These are phyloP conservation scores for Russula vinacea DNA, from an alignment of 768 basidiomycete species.

Conservation along the genomic window DNA sequence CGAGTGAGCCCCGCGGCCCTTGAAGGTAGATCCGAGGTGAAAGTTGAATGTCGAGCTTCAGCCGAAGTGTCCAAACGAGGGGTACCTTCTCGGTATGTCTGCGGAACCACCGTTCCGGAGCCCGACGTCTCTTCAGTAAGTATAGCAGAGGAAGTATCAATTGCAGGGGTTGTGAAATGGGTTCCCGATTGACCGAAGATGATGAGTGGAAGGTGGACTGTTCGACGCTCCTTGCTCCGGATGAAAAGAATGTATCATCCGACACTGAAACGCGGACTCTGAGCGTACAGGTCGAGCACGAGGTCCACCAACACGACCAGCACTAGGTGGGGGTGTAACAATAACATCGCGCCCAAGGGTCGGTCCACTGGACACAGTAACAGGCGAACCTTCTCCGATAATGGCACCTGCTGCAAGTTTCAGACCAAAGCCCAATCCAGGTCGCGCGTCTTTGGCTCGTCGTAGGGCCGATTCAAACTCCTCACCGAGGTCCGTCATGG, in stretches of 20 bases:
- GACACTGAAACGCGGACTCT: constrained; percentile 36
- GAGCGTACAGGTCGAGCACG: constrained; percentile 33
- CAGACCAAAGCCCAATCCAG: constrained; percentile 47
- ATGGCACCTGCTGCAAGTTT: constrained; percentile 33
- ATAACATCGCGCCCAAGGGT: constrained; percentile 43
- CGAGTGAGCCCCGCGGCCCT: constrained; percentile 47
- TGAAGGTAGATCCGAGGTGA: constrained; percentile 48
- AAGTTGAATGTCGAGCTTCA: constrained; percentile 35
- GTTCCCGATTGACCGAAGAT: constrained; percentile 36
- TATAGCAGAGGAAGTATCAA: constrained; percentile 36
- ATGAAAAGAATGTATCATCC: constrained; percentile 49
- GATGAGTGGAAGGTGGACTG: constrained; percentile 40
- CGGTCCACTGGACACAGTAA: constrained; percentile 69
- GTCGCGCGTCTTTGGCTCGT: constrained; percentile 42
- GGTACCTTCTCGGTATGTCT: constrained; percentile 8
- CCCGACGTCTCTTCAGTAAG: constrained; percentile 41
- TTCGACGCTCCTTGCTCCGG: constrained; percentile 37
- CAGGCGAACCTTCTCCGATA: constrained; percentile 56
- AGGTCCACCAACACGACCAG: constrained; percentile 34
- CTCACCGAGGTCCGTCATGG: constrained; percentile 71
- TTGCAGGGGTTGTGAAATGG: constrained; percentile 33
- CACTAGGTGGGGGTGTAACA: constrained; percentile 47
- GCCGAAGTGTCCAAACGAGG: neutral
- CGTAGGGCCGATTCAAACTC: constrained; percentile 49
- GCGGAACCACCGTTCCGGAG: constrained; percentile 28